Base-by-base conservation (phyloP, 169 alveolate species). In the Theileria luwenshuni region DNA sequence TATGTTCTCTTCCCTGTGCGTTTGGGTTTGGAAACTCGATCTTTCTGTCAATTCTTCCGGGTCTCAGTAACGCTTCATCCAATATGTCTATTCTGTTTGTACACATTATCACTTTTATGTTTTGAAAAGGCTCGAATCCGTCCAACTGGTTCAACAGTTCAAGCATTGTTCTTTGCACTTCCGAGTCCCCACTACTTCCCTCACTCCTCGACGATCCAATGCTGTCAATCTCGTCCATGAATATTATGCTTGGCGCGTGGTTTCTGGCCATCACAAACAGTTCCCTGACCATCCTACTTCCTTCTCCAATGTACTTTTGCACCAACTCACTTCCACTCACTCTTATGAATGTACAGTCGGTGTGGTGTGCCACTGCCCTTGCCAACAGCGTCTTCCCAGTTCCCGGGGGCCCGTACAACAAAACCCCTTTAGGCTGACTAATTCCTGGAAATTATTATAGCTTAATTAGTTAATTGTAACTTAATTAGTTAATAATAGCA, bases 231-330 rank as follows among this genome's bases (percentile, higher is more conserved):
- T 98, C 99, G 84, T 98, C 99, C 96, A 98, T 97, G 84, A 98
- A 98, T 28, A 98, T 95, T 51, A 98, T 94, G 72, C 98, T 94
- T 7, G 99, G 99, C 23, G 98, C 97, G 84, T 96, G 97, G 63
- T 93, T 89, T 68, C 99, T 91, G 12, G 99, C 99, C 99, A 97
- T 94, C 15, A 94, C 97, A 86, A 97, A 97, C 33, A 97, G 86
- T 81, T 96, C 99, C 52, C 99, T 94, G 25, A 98, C 99, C 99
- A 97, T 96, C 45, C 99, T 92, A 0, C 99, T 98, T 15, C 99
- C 99, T 89, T 98, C 99, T 45, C 99, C 99, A 70, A 98, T 98
- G 84, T 98, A 90, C 90, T 97, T 98, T 85, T 98, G 99, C 27
- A 98, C 99, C 38, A 98, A 87, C 77, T 98, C 99, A 45, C 98